Evolutionary conservation across 2,329 filamentous ascomycete genomes (phyloP).

Genomic region (Xylaria sp.): DNA sequence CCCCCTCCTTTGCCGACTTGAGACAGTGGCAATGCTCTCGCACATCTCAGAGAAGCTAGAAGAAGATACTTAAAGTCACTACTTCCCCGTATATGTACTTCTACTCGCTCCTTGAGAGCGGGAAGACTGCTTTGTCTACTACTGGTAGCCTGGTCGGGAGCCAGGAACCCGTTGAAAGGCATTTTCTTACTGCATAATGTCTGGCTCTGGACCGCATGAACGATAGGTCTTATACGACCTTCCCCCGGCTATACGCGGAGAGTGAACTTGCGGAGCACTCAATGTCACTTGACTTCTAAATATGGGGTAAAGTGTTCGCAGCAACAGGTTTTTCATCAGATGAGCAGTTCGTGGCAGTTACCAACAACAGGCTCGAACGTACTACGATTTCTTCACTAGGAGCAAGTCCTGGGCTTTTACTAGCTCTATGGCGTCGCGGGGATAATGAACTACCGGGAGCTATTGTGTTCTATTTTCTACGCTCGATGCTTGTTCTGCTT

Average conservation of each 20-base stretch:
- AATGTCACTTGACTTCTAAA: slow-evolving; percentile 1
- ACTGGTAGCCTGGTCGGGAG: not conserved
- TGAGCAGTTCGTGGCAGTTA: not conserved
- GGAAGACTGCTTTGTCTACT: not conserved
- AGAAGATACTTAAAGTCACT: not conserved
- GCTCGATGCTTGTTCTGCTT: not conserved
- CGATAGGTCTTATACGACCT: not conserved
- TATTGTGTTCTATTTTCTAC: not conserved
- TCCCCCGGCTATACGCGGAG: not conserved
- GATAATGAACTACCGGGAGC: not conserved
- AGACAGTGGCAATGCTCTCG: slow-evolving; percentile 27
- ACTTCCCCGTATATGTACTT: not conserved
- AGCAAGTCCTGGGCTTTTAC: not conserved
- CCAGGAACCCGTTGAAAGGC: not conserved
- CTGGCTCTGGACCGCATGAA: not conserved
- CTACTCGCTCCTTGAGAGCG: not conserved
- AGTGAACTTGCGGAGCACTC: not conserved
- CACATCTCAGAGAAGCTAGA: not conserved
- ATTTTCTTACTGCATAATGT: not conserved
- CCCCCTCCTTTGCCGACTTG: slow-evolving; percentile 11
- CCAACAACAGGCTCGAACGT: not conserved
- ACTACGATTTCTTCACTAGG: not conserved
- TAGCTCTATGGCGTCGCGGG: not conserved
- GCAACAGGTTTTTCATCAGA: not conserved
- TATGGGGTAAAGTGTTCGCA: not conserved